Conservation (phyloP, 768 basidiomycete species). For the Hericium rajendrae region DNA sequence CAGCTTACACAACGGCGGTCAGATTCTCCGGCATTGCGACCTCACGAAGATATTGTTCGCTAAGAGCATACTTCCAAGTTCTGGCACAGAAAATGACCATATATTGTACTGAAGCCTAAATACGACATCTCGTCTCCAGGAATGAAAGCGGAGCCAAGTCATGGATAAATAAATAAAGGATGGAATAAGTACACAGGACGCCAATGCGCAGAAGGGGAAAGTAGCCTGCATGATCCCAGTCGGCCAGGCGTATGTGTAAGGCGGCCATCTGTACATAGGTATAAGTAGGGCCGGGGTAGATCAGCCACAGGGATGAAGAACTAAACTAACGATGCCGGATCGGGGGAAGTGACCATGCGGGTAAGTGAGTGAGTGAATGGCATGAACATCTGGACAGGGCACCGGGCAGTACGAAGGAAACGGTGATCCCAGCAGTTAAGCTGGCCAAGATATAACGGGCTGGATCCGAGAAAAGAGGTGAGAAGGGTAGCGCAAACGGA, state of each 20-base stretch:
- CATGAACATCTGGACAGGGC: neutral
- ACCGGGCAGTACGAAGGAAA: neutral
- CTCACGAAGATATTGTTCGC: too few relatives aligned
- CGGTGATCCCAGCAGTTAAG: neutral
- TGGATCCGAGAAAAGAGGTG: neutral
- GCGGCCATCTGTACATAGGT: too few relatives aligned
- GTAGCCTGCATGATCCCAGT: conserved; percentile 5
- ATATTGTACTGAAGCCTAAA: too few relatives aligned
- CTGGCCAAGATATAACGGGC: neutral
- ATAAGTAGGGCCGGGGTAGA: conserved; percentile 2
- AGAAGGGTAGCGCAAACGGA: neutral
- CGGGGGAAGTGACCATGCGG: neutral
- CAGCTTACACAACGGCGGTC: too few relatives aligned
- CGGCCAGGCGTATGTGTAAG: too few relatives aligned
- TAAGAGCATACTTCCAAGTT: too few relatives aligned
- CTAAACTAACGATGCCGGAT: conserved; percentile 1
- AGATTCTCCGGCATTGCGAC: too few relatives aligned
- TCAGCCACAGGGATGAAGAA: neutral
- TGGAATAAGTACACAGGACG: conserved; percentile 3
- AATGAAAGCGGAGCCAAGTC: neutral
- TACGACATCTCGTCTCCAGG: neutral
- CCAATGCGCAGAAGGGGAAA: conserved; percentile 1
- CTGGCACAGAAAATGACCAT: too few relatives aligned
- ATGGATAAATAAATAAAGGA: conserved; percentile 5
- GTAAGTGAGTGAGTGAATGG: conserved; percentile 1